Evolutionary conservation across 768 basidiomycete genomes (phyloP), one percentile per base, ranked within the genome.

Genomic region (Tulasnella sp.): DNA sequence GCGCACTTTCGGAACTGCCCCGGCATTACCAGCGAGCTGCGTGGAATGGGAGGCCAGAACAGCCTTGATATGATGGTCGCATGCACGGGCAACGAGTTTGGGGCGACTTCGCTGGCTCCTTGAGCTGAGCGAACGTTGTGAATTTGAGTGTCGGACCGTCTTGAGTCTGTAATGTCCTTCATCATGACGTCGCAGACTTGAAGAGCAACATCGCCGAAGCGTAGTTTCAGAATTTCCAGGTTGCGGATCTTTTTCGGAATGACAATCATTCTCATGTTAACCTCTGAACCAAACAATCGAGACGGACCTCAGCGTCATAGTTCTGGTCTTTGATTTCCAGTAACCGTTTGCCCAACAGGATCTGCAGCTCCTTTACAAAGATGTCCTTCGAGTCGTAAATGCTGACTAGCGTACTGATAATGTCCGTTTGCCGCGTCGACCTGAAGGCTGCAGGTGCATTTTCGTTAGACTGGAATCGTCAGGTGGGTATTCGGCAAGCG

Each of bases 131-230:
- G 70, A 29, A 69, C 26, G 37, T 70, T 77, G 81, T 97, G 94
- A 1, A 99, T 89, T 83, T 93, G 92, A n/a, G 90, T 89, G 83
- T 99, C 94, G 72, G 92, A 93, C 44, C 95, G 89, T 82, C 91
- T 92, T 55, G 97, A 98, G 83, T 99, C 96, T 3, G 94, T 92
- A 90, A 99, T 93, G 83, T 99, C 98, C 82, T 91, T 93, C 82
- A 99, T 86, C 98, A 99, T 99, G 76, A 99, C 96, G 83, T 99
- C 97, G 86, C 96, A 98, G 6, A 95, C 93, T 83, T 98, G 95
- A 77, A 99, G 84, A 2, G 95, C 91, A 0, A 91, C 88, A 82
- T 99, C 98, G 29, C 98, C 98, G 82, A 99, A 99, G 3, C 98
- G 92, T 77, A 96, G 89, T 86, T 99, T 99, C 79, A 99, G 85